phyloP scores from a whole-genome alignment of 441 rosid genomes.

The Mallotus repandus region DNA sequence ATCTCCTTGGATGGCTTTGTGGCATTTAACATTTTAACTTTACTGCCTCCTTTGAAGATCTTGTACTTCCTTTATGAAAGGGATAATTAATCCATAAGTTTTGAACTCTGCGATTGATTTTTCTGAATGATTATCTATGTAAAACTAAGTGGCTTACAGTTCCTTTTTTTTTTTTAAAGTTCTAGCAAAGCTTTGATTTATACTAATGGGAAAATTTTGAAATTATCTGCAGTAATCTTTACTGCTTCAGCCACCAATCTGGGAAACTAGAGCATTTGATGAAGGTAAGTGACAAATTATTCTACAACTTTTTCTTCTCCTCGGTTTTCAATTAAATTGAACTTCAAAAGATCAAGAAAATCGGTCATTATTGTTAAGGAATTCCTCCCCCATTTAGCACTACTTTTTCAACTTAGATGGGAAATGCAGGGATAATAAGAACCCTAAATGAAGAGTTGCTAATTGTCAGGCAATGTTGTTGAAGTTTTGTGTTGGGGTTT shows the following conservation, averaged over 20 bases:
- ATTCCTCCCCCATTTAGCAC: background rate
- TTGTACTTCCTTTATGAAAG: background rate
- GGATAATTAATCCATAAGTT: background rate
- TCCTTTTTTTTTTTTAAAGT: background rate
- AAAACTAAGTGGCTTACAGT: background rate
- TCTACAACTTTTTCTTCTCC: background rate
- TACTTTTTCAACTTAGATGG: background rate
- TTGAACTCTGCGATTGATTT: background rate
- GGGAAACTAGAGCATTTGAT: slow-evolving; percentile 96
- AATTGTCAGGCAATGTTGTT: background rate
- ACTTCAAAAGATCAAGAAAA: background rate
- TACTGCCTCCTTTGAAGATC: background rate
- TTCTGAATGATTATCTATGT: slow-evolving; percentile 3
- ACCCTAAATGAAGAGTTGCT: background rate
- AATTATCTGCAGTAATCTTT: slow-evolving; percentile 60
- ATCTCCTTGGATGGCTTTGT: slow-evolving; percentile 2
- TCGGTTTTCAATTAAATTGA: background rate
- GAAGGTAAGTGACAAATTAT: slow-evolving; percentile 56
- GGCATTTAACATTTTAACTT: background rate
- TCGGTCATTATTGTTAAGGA: background rate
- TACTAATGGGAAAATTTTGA: slow-evolving; percentile 10
- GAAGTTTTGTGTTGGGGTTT: background rate
- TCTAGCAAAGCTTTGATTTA: background rate
- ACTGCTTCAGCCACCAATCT: slow-evolving; percentile 95
- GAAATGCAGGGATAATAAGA: background rate